Evolutionary conservation across 164 flowering plant genomes (phyloP), one percentile per base, ranked within the genome.

Genomic region (Magnolia kwangsiensis): DNA sequence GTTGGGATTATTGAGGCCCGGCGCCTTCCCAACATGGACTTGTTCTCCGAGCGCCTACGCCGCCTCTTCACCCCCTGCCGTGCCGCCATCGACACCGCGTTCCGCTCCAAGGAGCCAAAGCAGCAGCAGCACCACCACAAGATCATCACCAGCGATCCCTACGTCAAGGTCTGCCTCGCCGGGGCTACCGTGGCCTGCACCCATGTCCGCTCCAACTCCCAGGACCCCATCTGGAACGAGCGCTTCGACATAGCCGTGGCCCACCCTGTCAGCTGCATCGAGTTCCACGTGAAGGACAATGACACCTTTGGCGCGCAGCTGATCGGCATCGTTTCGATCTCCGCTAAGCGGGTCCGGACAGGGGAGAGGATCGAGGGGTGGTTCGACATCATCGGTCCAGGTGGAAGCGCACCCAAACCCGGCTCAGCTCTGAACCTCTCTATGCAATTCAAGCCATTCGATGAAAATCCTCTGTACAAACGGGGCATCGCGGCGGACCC

Each of bases 221-320:
- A 85, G 67, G 75, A 87, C 78, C 98, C 98, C 14, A 10, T 0
- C 0, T 94, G 98, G 98, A 51, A 90, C n/a, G 89, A 91, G 76
- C 78, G 51, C 31, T 91, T 94, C 79, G 1, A 6, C 1, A 77
- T 92, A 37, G 85, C 93, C 7, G 27, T 94, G 3, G 97, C 97
- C 5, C 97, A 92, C 75, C 92, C 87, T 0, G 81, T 81, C 0
- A 31, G 72, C 2, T 45, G 82, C 1, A 69, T 94, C 51, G 94
- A 91, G 78, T 88, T 94, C 74, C 85, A 77, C n/a, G 89, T 94
- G 55, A 94, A 94, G 76, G 97, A 94, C 78, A 80, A 94, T 69
- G 98, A 94, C 72, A 31, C 87, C 8, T 90, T 94, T 63, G 98
- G 97, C 3, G 91, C 98, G 8, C 83, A 94, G 72, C 4, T 85